A percentile compares a stretch with the other conserved stretches of the same genome.
Evolutionary conservation across 1,284 basidiomycete genomes (phyloP).

Genomic region (Cryptococcus amylolentus): DNA sequence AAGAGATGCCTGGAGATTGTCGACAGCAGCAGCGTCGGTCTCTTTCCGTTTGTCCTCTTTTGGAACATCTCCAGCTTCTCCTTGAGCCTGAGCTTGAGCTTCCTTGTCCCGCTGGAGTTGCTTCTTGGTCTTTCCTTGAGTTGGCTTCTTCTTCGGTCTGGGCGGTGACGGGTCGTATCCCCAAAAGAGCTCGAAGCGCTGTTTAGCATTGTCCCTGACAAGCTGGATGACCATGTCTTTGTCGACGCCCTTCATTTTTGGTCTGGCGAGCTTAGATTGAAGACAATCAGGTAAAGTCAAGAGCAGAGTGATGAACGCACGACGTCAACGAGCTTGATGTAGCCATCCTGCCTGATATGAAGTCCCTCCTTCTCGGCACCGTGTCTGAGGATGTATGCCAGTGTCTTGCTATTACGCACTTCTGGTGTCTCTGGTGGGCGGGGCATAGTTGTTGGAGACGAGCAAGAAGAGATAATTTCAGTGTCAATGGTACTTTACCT

Average conservation of each 20-base stretch:
- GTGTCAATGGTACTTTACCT: neutral
- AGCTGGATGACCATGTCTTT: slow-evolving; percentile 63
- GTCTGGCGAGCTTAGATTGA: slow-evolving; percentile 54
- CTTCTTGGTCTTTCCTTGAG: slow-evolving; percentile 16
- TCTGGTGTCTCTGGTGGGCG: slow-evolving; percentile 51
- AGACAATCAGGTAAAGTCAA: neutral
- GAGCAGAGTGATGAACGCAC: slow-evolving; percentile 53
- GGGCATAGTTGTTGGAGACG: slow-evolving; percentile 23
- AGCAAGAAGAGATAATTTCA: neutral
- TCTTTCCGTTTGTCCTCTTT: slow-evolving; percentile 2
- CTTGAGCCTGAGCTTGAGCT: neutral
- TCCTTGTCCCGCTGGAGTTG: slow-evolving; percentile 14
- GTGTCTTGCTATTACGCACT: slow-evolving; percentile 64
- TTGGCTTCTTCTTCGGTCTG: slow-evolving; percentile 27
- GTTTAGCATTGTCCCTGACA: slow-evolving; percentile 70
- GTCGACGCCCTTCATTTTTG: slow-evolving; percentile 57
- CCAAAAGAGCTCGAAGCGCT: slow-evolving; percentile 66
- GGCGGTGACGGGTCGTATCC: slow-evolving; percentile 55
- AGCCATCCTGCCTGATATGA: slow-evolving; percentile 72
- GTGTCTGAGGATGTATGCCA: slow-evolving; percentile 81
- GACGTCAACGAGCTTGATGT: slow-evolving; percentile 66
- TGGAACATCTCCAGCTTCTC: neutral
- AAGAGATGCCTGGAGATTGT: slow-evolving; percentile 17
- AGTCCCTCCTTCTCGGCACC: slow-evolving; percentile 73
- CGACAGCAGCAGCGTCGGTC: slow-evolving; percentile 23